These are phyloP conservation scores for Hypoxylon lenormandii DNA, from an alignment of 495 filamentous ascomycete species.

Conservation along the genomic window DNA sequence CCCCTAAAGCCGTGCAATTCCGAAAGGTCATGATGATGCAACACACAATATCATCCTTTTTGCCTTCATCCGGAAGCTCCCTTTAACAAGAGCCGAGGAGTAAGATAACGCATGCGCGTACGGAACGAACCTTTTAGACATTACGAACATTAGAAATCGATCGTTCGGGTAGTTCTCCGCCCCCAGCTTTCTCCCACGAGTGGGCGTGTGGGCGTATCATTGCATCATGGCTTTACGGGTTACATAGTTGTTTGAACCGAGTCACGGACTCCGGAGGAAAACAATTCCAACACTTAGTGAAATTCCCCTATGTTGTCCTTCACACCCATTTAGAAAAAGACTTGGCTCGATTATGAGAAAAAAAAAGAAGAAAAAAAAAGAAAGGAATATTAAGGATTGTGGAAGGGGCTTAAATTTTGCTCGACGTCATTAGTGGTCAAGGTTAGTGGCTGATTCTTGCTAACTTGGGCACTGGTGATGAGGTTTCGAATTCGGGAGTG, in stretches of 20 bases:
- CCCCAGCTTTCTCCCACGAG: conserved; percentile 2
- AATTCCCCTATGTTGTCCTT: not conserved
- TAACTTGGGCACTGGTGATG: conserved; percentile 20
- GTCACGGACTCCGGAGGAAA: conserved; percentile 10
- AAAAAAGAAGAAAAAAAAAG: conserved; percentile 2
- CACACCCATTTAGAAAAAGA: not conserved
- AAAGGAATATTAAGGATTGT: conserved; percentile 12
- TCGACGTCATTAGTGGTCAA: conserved; percentile 31
- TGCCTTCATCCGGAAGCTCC: conserved; percentile 9
- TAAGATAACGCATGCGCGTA: not conserved
- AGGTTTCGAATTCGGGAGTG: conserved; percentile 9
- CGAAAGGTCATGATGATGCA: conserved; percentile 1
- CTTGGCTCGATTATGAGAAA: not conserved
- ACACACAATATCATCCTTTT: conserved; percentile 1
- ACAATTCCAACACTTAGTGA: conserved; percentile 11
- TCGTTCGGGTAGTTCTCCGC: no score
- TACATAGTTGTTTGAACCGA: conserved; percentile 3
- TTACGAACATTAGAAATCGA: no score
- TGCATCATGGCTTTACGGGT: conserved; percentile 37
- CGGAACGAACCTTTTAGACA: not conserved
- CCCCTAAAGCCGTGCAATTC: conserved; percentile 14
- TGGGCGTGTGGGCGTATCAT: conserved; percentile 35
- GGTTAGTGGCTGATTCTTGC: conserved; percentile 37
- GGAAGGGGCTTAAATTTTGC: conserved; percentile 2
- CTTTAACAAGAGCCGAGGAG: conserved; percentile 13